Conservation (phyloP, 2,329 filamentous ascomycete species). For the Colletotrichum orchidophilum region DNA sequence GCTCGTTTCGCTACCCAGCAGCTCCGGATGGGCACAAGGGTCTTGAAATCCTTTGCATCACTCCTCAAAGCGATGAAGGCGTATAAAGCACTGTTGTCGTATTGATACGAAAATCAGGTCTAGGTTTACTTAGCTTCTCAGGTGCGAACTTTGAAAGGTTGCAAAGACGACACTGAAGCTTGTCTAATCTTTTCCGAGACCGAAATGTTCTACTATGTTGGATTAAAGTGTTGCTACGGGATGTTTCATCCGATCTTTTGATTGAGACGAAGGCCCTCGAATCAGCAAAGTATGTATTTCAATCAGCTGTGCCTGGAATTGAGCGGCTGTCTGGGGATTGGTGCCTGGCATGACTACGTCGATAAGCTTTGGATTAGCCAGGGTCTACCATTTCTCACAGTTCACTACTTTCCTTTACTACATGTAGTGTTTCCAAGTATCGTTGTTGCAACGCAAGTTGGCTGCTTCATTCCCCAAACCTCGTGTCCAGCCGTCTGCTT, state of each 20-base stretch:
- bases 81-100: not conserved
- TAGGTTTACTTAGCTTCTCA: not conserved
- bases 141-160: not conserved
- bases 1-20: not conserved
- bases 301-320: not conserved
- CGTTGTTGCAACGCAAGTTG: too few species aligned
- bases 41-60: not conserved
- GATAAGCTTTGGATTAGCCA: not conserved
- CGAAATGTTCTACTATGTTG: not conserved
- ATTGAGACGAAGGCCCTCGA: not conserved
- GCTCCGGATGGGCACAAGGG: too few species aligned
- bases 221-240: not conserved
- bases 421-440: not conserved
- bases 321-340: not conserved
- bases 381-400: not conserved
- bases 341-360: not conserved
- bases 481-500: not conserved
- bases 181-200: not conserved
- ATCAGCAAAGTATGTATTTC: not conserved
- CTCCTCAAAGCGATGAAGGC: not conserved
- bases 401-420: not conserved
- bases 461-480: too few species aligned
- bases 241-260: not conserved
- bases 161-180: not conserved
- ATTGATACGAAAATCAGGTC: not conserved